Evolutionary conservation across 495 filamentous ascomycete genomes (phyloP), one percentile per base, ranked within the genome.

Genomic region (Neurospora sublineolata): DNA sequence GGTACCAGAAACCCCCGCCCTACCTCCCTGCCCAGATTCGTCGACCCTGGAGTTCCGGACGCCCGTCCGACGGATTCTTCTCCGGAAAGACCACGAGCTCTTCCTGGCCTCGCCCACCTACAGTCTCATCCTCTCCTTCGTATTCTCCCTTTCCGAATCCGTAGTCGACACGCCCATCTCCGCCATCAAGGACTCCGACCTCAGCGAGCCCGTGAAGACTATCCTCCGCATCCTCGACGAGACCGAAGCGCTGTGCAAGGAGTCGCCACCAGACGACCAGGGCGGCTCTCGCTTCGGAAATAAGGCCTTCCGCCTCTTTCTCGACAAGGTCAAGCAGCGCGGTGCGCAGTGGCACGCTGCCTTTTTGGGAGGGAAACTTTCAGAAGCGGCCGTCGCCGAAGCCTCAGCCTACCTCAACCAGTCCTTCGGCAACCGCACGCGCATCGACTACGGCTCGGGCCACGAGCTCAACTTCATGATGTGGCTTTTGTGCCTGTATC

Each of bases 371-470:
- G 46, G 23, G 11, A 64, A 64, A 64, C 46, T 33, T 70, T 82
- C n/a, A 67, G 69, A 79, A 30, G 84, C 82, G 4, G 90, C 91
- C 5, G 84, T 90, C 37, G 79, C 83, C 1, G 95, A 99, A 79
- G 83, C 89, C 8, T 90, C 89, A 9, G 86, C 89, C 46, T 99
- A 99, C 77, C 85, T 99, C 68, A 81, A 87, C 72, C 87, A 97
- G 76, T 90, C 90, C 1, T 91, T 97, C 68, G 95, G 95, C 67
- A 97, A 95, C 78, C 85, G 89, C 67, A 86, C 88, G 37, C 88
- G 95, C n/a, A 92, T 99, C 73, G 95, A 99, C 82, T 99, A 99
- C 81, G 95, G 95, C 74, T 96, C 93, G 0, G 95, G 95, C 9
- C 95, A 99, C 79, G 95, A 99, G 81, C 86, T 99, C 68, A 97